Percentiles rank a stretch among this genome's conserved stretches.
These are phyloP conservation scores for Phytopythium litorale DNA, from an alignment of 352 stramenopile genomes.

Conservation along the genomic window DNA sequence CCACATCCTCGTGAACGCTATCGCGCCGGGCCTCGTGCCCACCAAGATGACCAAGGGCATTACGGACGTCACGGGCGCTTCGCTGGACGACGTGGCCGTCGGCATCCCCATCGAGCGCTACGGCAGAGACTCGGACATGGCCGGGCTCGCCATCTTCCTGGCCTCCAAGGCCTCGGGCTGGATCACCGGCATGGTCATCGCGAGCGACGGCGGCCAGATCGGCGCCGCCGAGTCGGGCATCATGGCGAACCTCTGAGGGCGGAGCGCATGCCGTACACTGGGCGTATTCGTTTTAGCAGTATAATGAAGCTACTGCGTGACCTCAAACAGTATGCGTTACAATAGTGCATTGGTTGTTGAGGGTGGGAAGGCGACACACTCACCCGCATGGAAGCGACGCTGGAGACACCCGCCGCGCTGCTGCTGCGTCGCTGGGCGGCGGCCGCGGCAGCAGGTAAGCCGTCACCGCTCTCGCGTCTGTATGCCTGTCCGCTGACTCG, in stretches of 20 bases:
- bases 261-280: not conserved
- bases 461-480: not conserved
- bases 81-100: conserved; percentile 53
- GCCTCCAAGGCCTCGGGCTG: conserved; percentile 85
- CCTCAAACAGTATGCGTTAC: not conserved
- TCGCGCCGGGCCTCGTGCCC: conserved; percentile 91
- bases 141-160: conserved; percentile 91
- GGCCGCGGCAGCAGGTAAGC: conserved; percentile 15
- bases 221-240: conserved; percentile 38
- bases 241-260: conserved; percentile 12
- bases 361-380: not conserved
- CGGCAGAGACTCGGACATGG: conserved; percentile 90
- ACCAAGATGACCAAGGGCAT: conserved; percentile 89
- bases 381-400: conserved; percentile 1
- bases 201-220: conserved; percentile 87
- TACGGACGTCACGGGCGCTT: conserved; percentile 30
- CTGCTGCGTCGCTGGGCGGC: conserved; percentile 21
- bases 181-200: conserved; percentile 90
- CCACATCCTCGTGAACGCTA: conserved; percentile 94
- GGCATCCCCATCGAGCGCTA: conserved; percentile 79
- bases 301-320: not conserved
- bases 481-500: not conserved
- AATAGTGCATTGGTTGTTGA: not conserved
- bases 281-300: not conserved
- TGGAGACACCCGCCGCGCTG: not conserved